Base-by-base conservation (phyloP, 148 eudicot species). In the Rhododendron simsii region DNA sequence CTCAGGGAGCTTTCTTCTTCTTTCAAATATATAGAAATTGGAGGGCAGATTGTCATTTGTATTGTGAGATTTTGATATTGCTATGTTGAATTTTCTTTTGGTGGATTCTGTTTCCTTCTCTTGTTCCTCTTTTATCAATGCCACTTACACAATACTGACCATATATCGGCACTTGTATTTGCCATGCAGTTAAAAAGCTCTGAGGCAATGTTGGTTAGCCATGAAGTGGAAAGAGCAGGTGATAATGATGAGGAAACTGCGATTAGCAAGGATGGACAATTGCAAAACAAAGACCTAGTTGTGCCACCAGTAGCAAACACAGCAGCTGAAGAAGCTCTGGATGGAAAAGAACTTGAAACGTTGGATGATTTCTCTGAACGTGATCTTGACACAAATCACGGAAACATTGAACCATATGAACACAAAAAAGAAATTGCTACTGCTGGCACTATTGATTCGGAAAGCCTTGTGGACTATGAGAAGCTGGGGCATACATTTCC, bases 121-220 rank as follows among this genome's bases (percentile, higher is more conserved):
- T 69, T 28, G 28, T 23, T 23, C 30, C 1, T 23, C 37, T 28
- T 30, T 28, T 37, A 69, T 69, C 47, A 48, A 8, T 15, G 28
- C 15, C 59, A 82, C 21, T 7, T 69, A 26, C 33, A 69, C 45
- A 3, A 55, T 26, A 23, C 53, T 69, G 14, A 39, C 61, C 45
- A 44, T 75, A 16, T 39, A 84, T 28, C 65, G 15, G 11, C 45
- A 28, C 10, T 35, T 12, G 37, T 78, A 33, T 18, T 71, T 67
- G 12, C n/a, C 63, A 37, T 82, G 44, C 21, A 90, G 86, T 83
- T 84, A 30, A 78, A 81, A 37, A 69, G 69, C 83, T 57, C 85
- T 26, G 86, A 71, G 47, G 81, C 30, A 71, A 57, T 78, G 30
- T 33, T 71, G 74, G 84, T 12, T 78, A 78, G 79, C 48, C 83